phyloP scores from a whole-genome alignment of 768 basidiomycete genomes.

The Suillus fuscotomentosus region DNA sequence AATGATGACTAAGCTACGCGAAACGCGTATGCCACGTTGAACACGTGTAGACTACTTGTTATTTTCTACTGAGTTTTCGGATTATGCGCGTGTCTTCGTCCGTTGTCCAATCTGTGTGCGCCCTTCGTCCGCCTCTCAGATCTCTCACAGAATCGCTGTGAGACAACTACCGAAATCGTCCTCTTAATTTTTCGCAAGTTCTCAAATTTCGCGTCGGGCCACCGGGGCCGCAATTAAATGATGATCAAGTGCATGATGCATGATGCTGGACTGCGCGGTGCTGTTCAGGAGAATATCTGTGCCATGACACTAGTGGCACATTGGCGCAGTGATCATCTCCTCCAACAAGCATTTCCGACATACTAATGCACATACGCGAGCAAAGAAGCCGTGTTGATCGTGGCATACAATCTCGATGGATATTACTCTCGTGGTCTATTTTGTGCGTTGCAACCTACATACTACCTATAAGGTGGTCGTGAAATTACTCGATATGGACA shows the following conservation, averaged over 20 bases:
- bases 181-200: not conserved
- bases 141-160: not conserved
- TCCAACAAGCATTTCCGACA: too few relatives aligned
- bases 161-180: not conserved
- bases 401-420: not conserved
- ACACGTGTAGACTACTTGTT: not conserved
- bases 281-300: not conserved
- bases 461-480: not conserved
- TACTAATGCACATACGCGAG: not conserved
- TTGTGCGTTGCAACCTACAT: not conserved
- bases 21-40: not conserved
- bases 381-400: not conserved
- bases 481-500: not conserved
- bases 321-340: too few relatives aligned
- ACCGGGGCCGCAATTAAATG: not conserved
- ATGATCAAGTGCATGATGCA: not conserved
- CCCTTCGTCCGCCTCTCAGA: not conserved
- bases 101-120: not conserved
- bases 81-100: not conserved
- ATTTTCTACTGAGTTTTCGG: not conserved
- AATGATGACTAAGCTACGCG: conserved; percentile 5
- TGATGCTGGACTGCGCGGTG: not conserved
- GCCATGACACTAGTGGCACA: not conserved
- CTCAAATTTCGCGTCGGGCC: not conserved
- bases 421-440: not conserved